Percentiles rank a stretch among this genome's conserved stretches.
These are phyloP conservation scores for Yamadazyma spencermartinsiae DNA, from an alignment of 1,139 yeast genomes.

Conservation along the genomic window DNA sequence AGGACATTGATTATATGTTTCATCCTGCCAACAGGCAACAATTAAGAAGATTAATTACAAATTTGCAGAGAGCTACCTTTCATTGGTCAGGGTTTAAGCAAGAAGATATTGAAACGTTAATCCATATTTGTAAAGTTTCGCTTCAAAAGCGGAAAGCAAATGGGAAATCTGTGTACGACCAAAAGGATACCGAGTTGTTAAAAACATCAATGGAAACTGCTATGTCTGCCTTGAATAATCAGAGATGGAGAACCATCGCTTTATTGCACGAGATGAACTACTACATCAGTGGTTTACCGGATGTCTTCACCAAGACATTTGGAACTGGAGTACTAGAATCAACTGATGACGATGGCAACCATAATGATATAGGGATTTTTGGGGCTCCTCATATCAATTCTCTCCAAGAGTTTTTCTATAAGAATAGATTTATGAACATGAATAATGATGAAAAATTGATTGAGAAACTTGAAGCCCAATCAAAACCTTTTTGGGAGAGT, in stretches of 20 bases:
- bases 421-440: slow-evolving; percentile 45
- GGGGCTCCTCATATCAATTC: slow-evolving; percentile 62
- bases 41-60: slow-evolving; percentile 55
- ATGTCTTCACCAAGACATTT: slow-evolving; percentile 35
- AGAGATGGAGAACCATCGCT: slow-evolving; percentile 57
- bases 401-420: slow-evolving; percentile 54
- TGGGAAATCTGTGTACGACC: slow-evolving; percentile 29
- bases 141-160: slow-evolving; percentile 32
- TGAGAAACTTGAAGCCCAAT: slow-evolving; percentile 28
- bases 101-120: slow-evolving; percentile 52
- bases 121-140: slow-evolving; percentile 49
- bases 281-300: slow-evolving; percentile 46
- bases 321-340: slow-evolving; percentile 41
- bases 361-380: slow-evolving; percentile 40
- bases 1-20: slow-evolving; percentile 69
- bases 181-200: slow-evolving; percentile 40
- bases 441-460: slow-evolving; percentile 24
- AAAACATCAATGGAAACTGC: slow-evolving; percentile 45
- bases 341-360: slow-evolving; percentile 15
- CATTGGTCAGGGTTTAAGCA: slow-evolving; percentile 74
- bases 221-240: slow-evolving; percentile 47
- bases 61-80: slow-evolving; percentile 65
- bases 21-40: slow-evolving; percentile 58
- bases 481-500: slow-evolving; percentile 49
- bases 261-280: slow-evolving; percentile 65